phyloP scores from a whole-genome alignment of 208 protist species.

The Trypanosoma brucei region DNA sequence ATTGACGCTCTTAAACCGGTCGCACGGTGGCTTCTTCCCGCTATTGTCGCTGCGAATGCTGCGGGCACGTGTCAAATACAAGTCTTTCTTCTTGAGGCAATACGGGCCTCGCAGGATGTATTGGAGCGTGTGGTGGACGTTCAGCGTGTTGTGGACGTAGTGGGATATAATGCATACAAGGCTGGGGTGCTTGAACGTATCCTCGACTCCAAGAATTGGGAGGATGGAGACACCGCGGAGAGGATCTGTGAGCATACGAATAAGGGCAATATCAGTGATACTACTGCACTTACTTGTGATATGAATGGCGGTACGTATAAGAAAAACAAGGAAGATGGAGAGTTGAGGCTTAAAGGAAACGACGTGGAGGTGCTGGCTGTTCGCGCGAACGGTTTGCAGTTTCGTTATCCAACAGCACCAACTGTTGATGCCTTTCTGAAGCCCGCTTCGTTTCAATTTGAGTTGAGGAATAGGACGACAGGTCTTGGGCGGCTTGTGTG shows the following conservation, averaged over 20 bases:
- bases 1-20: slow-evolving; percentile 16
- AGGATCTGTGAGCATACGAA: neutral
- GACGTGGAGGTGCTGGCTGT: slow-evolving; percentile 15
- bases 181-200: slow-evolving; percentile 52
- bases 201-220: slow-evolving; percentile 41
- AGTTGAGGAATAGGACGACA: slow-evolving; percentile 15
- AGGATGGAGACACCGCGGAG: slow-evolving; percentile 18
- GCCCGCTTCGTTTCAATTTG: slow-evolving; percentile 17
- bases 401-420: slow-evolving; percentile 60
- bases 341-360: neutral
- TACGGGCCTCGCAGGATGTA: slow-evolving; percentile 27
- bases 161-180: slow-evolving; percentile 75
- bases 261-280: slow-evolving; percentile 1
- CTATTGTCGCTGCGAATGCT: slow-evolving; percentile 10
- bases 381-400: slow-evolving; percentile 37
- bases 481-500: slow-evolving; percentile 48
- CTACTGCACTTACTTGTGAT: neutral
- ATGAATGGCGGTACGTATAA: neutral
- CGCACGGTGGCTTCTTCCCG: slow-evolving; percentile 10
- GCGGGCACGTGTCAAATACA: slow-evolving; percentile 10
- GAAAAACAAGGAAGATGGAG: neutral
- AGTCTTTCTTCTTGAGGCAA: slow-evolving; percentile 31
- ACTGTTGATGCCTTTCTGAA: slow-evolving; percentile 48
- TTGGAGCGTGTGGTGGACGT: slow-evolving; percentile 36
- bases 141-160: slow-evolving; percentile 44